Conservation (phyloP, 2,329 filamentous ascomycete species). For the Cyphellophora attinorum region DNA sequence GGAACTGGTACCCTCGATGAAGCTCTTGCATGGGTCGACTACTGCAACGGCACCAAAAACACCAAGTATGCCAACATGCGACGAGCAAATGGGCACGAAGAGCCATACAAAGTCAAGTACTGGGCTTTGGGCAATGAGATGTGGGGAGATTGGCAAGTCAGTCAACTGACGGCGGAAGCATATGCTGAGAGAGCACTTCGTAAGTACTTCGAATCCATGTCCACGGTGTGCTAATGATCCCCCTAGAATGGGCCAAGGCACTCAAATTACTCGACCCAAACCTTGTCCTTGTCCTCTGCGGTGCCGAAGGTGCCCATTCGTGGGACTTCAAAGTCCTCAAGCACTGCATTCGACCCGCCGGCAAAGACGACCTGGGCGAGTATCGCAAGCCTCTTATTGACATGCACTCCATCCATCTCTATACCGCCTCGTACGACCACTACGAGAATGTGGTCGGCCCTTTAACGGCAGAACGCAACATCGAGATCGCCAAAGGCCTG, state of each 20-base stretch:
- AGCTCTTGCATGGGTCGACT: slow-evolving; percentile 62
- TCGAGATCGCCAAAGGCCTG: slow-evolving; percentile 57
- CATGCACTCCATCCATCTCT: slow-evolving; percentile 75
- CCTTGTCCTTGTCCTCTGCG: slow-evolving; percentile 63
- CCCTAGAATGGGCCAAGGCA: slow-evolving; percentile 20
- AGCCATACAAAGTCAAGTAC: slow-evolving; percentile 75
- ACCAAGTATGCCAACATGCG: slow-evolving; percentile 76
- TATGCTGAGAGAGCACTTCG: slow-evolving; percentile 44
- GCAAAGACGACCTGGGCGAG: slow-evolving; percentile 31
- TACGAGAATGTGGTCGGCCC: slow-evolving; percentile 53
- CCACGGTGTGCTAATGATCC: slow-evolving; percentile 4
- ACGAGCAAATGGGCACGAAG: slow-evolving; percentile 61
- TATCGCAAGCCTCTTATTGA: slow-evolving; percentile 45
- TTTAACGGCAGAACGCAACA: slow-evolving; percentile 61
- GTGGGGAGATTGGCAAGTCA: slow-evolving; percentile 51
- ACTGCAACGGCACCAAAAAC: slow-evolving; percentile 70
- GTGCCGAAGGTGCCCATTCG: slow-evolving; percentile 56
- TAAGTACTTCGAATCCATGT: neutral
- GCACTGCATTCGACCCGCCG: slow-evolving; percentile 49
- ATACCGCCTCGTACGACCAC: slow-evolving; percentile 51
- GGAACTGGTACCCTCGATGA: slow-evolving; percentile 54
- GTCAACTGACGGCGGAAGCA: slow-evolving; percentile 49
- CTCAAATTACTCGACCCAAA: slow-evolving; percentile 48
- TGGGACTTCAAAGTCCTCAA: slow-evolving; percentile 70
- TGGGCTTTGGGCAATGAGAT: slow-evolving; percentile 75